These are phyloP conservation scores for Metschnikowia proteae DNA, from an alignment of 805 yeast species.

Conservation along the genomic window DNA sequence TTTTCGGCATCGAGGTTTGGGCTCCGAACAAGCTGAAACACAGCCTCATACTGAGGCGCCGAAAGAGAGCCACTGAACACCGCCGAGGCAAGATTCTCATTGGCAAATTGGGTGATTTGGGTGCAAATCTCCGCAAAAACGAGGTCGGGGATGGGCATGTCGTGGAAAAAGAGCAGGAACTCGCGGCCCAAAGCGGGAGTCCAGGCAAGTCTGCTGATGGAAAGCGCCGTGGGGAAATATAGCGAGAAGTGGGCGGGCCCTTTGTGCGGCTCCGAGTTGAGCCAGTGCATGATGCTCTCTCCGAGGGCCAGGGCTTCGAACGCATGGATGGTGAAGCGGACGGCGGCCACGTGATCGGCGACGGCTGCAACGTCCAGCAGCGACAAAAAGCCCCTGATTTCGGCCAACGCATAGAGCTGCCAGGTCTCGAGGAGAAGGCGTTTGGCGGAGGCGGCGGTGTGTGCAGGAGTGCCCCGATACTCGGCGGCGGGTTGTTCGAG, in stretches of 20 bases:
- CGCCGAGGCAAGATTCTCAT: conserved; percentile 33
- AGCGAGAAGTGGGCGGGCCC: background rate
- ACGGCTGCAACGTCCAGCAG: background rate
- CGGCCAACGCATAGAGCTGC: conserved; percentile 12
- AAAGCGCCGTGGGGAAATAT: background rate
- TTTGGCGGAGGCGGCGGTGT: background rate
- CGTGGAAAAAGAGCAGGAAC: conserved; percentile 17
- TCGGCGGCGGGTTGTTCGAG: background rate
- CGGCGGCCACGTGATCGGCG: background rate
- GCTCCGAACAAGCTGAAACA: conserved; percentile 26
- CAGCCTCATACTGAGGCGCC: conserved; percentile 11
- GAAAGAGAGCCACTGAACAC: conserved; percentile 27
- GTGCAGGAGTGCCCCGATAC: background rate
- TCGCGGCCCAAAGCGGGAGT: conserved; percentile 8
- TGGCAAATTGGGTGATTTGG: conserved; percentile 35
- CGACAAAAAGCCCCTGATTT: background rate
- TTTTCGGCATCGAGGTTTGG: conserved; percentile 27
- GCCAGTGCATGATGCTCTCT: conserved; percentile 12
- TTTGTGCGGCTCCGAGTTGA: conserved; percentile 1
- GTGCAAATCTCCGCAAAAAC: conserved; percentile 29
- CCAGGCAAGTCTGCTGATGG: conserved; percentile 7
- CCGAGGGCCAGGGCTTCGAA: conserved; percentile 2
- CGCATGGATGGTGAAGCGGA: conserved; percentile 1
- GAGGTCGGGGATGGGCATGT: conserved; percentile 7
- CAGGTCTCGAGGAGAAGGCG: background rate